phyloP scores from a whole-genome alignment of 1,284 basidiomycete genomes.

The Bjerkandera adusta region DNA sequence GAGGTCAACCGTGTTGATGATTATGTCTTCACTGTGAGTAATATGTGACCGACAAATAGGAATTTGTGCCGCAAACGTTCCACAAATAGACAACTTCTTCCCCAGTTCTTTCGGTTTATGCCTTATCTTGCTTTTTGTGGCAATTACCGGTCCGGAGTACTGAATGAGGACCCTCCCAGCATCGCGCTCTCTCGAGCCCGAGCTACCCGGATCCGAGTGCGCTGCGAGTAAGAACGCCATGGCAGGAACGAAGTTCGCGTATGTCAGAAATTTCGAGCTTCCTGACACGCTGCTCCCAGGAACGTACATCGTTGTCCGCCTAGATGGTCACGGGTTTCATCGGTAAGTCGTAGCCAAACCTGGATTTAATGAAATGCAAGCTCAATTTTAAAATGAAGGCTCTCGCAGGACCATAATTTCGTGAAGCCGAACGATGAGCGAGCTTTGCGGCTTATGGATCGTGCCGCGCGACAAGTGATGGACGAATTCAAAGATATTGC shows the following conservation, averaged over 20 bases:
- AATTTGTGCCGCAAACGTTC: no score
- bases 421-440: conserved; percentile 89
- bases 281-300: conserved; percentile 85
- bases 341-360: conserved; percentile 48
- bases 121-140: no score
- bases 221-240: no score
- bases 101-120: conserved; percentile 3
- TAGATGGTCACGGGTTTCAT: conserved; percentile 96
- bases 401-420: conserved; percentile 84
- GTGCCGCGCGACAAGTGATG: conserved; percentile 84
- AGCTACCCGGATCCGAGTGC: no score
- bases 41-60: no score
- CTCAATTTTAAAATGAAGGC: conserved; percentile 44
- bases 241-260: conserved; percentile 91
- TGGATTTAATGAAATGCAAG: neutral
- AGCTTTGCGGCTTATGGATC: conserved; percentile 92
- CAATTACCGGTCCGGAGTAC: no score
- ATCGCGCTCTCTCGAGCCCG: no score
- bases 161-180: no score
- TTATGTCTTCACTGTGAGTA: no score
- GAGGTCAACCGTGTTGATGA: no score
- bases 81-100: no score
- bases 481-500: conserved; percentile 79
- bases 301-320: conserved; percentile 82
- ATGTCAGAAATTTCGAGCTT: conserved; percentile 89